Conservation (phyloP, 2,329 filamentous ascomycete species). For the Neocatenulostroma microsporum region DNA sequence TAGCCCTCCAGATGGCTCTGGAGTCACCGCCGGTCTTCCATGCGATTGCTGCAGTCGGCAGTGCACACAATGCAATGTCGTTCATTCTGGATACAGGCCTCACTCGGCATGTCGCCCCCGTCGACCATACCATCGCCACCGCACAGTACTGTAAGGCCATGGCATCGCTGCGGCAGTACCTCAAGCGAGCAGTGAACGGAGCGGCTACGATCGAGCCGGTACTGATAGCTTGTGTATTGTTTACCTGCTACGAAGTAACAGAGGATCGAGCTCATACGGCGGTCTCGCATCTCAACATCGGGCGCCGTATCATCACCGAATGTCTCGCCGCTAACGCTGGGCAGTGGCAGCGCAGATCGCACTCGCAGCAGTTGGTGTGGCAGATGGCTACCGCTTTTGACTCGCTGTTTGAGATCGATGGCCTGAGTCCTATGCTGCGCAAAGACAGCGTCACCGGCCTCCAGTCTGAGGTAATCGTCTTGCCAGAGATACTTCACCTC, state of each 20-base stretch:
- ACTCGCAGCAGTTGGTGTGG: no score
- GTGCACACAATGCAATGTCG: background rate
- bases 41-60: slow-evolving; percentile 1
- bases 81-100: slow-evolving; percentile 1
- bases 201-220: background rate
- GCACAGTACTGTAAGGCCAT: slow-evolving; percentile 2
- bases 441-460: no score
- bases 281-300: background rate
- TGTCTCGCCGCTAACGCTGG: no score
- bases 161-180: background rate
- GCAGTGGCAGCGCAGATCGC: no score
- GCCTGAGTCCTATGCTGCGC: no score
- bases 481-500: no score
- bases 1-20: background rate
- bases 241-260: background rate
- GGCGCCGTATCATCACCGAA: slow-evolving; percentile 1
- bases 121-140: no score
- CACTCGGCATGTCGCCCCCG: background rate
- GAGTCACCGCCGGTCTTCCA: background rate
- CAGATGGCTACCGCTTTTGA: no score
- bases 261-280: background rate
- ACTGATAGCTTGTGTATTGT: background rate
- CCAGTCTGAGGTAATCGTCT: no score
- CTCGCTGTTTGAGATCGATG: no score
- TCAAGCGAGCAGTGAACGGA: background rate